Conservation (phyloP, 1,139 yeast genomes). For the Nakaseomyces sp. region DNA sequence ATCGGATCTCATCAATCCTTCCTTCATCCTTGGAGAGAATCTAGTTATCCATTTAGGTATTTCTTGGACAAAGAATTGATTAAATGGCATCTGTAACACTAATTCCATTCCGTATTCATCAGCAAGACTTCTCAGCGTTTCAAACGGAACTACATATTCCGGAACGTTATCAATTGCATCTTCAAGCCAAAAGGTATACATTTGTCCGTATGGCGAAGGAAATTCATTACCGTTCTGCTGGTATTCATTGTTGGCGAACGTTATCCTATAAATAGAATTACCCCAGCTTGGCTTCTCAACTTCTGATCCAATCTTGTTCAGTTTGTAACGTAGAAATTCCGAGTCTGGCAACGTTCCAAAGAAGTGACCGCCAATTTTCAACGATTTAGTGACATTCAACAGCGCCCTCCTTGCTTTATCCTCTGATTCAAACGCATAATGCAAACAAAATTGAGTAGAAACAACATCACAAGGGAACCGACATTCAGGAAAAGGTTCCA, state of each 20-base stretch:
- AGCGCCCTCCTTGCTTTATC: conserved; percentile 65
- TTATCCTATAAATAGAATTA: conserved; percentile 69
- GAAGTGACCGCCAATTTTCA: conserved; percentile 75
- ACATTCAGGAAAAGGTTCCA: conserved; percentile 56
- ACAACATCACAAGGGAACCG: conserved; percentile 82
- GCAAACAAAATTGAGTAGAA: conserved; percentile 84
- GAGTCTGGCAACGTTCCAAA: conserved; percentile 93
- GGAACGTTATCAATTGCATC: conserved; percentile 97
- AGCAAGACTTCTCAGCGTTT: conserved; percentile 69
- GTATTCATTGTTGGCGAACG: conserved; percentile 60
- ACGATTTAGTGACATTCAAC: conserved; percentile 64
- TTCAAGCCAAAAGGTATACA: conserved; percentile 68
- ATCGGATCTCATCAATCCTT: conserved; percentile 63
- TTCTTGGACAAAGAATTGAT: conserved; percentile 74
- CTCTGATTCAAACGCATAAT: conserved; percentile 88
- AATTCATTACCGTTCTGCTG: conserved; percentile 60
- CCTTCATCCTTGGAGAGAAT: conserved; percentile 56
- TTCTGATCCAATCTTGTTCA: conserved; percentile 39
- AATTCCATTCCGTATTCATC: conserved; percentile 74
- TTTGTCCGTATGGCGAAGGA: conserved; percentile 72
- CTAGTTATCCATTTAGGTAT: conserved; percentile 55
- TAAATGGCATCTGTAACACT: conserved; percentile 65
- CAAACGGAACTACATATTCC: conserved; percentile 96
- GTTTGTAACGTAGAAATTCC: conserved; percentile 65
- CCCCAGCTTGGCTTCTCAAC: conserved; percentile 64